Evolutionary conservation across 2,329 filamentous ascomycete species (phyloP).

Genomic region (Talaromyces atroroseus): DNA sequence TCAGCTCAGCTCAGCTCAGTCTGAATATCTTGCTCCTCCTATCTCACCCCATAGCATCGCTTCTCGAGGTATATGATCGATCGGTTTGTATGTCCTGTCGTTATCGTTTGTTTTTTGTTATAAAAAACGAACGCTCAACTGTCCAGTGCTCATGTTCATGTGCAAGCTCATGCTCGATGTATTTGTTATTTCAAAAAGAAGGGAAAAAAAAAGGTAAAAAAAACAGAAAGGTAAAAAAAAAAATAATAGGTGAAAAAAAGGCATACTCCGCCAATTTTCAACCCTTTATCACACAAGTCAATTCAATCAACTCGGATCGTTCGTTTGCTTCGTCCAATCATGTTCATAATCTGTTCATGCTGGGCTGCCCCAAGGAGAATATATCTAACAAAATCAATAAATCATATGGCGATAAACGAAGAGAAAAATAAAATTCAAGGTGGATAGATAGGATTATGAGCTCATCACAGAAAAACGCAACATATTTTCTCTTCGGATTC

Average conservation of each 20-base stretch:
- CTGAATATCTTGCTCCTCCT: neutral
- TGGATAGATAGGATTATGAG: conserved; percentile 12
- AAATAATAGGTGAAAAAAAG: neutral
- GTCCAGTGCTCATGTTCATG: neutral
- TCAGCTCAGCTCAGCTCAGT: neutral
- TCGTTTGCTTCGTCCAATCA: conserved; percentile 13
- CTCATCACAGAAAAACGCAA: conserved; percentile 15
- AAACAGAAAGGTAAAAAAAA: neutral
- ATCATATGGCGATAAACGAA: neutral
- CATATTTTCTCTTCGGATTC: conserved; percentile 30
- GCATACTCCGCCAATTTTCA: conserved; percentile 1
- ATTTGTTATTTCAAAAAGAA: neutral
- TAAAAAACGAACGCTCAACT: conserved; percentile 5
- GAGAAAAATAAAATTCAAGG: conserved; percentile 8
- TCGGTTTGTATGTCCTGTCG: neutral
- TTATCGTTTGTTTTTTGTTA: neutral
- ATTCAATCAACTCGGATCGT: conserved; percentile 1
- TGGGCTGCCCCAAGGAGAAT: conserved; percentile 15
- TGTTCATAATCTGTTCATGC: conserved; percentile 13
- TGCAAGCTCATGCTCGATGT: neutral
- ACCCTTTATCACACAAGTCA: neutral
- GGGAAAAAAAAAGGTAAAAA: neutral
- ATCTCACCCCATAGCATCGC: neutral
- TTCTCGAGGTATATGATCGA: neutral
- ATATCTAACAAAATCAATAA: conserved; percentile 12